These are phyloP conservation scores for Teratosphaeria viscida DNA, from an alignment of 2,329 filamentous ascomycete species.

Conservation along the genomic window DNA sequence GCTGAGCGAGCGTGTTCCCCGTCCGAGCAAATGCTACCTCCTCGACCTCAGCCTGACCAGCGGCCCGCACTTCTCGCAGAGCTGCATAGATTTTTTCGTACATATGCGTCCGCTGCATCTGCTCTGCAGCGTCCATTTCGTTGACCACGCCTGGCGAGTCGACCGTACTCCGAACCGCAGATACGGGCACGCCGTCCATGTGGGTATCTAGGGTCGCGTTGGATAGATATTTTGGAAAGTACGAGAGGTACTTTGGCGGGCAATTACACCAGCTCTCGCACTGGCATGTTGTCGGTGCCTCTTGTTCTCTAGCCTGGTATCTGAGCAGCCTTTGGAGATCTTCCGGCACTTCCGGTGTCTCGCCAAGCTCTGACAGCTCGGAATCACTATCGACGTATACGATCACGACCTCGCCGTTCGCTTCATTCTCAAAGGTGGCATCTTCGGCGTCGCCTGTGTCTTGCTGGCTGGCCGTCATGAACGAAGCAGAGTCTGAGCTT, in stretches of 20 bases:
- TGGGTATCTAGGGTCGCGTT: background rate
- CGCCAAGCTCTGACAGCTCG: constrained; percentile 1
- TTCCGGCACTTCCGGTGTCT: background rate
- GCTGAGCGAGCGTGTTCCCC: background rate
- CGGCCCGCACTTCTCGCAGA: background rate
- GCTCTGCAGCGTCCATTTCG: background rate
- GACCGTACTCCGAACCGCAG: background rate
- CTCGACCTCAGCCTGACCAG: background rate
- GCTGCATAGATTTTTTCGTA: background rate
- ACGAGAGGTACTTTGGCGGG: background rate
- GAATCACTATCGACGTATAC: background rate
- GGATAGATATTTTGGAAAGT: background rate
- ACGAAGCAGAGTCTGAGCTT: background rate
- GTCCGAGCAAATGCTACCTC: background rate
- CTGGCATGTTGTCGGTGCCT: background rate
- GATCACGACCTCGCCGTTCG: background rate
- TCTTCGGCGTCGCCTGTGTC: background rate
- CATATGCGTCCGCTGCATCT: background rate
- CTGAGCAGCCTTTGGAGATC: background rate
- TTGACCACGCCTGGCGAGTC: background rate
- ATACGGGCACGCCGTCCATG: background rate
- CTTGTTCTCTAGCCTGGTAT: background rate
- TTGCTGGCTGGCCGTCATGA: background rate
- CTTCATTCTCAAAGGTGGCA: background rate
- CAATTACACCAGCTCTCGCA: constrained; percentile 1